These are phyloP conservation scores for Multifurca ochricompacta DNA, from an alignment of 768 basidiomycete species.

Conservation along the genomic window DNA sequence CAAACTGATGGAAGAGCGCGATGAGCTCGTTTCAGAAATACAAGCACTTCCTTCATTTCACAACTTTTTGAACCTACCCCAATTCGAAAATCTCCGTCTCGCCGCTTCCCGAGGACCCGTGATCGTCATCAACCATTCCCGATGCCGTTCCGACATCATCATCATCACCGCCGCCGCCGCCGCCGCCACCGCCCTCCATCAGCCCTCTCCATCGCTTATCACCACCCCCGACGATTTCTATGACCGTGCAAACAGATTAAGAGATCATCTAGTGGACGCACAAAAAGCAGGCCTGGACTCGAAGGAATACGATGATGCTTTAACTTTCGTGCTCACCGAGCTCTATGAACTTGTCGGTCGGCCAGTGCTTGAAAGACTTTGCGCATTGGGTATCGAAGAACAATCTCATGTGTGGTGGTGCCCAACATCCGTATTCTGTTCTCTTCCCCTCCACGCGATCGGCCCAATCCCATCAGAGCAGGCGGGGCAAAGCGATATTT, in stretches of 20 bases:
- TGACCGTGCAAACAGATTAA: conserved; percentile 46
- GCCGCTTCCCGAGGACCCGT: too few species aligned
- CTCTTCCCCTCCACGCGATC: conserved; percentile 4
- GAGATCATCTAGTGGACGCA: not conserved
- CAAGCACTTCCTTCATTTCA: too few species aligned
- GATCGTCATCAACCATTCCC: too few species aligned
- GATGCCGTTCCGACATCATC: too few species aligned
- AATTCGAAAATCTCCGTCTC: not conserved
- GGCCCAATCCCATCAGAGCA: not conserved
- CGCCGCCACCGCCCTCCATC: not conserved
- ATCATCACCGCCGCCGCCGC: not conserved
- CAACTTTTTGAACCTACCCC: not conserved
- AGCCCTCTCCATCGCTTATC: conserved; percentile 27
- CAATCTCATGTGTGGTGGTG: not conserved
- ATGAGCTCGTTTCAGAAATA: not conserved
- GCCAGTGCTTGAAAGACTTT: too few species aligned
- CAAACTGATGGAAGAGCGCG: not conserved
- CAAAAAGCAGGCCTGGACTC: not conserved
- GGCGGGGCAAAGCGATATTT: not conserved
- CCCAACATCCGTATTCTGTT: not conserved
- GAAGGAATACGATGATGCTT: not conserved
- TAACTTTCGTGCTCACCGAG: not conserved
- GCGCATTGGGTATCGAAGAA: not conserved
- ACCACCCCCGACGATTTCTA: conserved; percentile 56
- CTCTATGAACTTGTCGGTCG: too few species aligned